phyloP scores from a whole-genome alignment of 306 rosid genomes.

The Dryas octopetala region DNA sequence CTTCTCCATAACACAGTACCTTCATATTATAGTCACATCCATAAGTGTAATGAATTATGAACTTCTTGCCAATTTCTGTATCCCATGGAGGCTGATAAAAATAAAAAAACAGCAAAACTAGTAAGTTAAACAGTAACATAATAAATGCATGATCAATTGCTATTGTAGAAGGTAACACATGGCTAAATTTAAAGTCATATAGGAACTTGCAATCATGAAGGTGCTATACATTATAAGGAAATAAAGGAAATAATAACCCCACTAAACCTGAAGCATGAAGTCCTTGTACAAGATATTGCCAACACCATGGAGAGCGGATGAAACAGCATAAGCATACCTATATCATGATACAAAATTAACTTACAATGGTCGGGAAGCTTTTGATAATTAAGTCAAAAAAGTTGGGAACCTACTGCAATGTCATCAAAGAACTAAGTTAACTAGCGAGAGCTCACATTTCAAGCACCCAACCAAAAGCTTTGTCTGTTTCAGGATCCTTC shows the following conservation, averaged over 20 bases:
- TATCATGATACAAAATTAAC: conserved; percentile 24
- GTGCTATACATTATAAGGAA: background rate
- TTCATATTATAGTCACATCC: conserved; percentile 92
- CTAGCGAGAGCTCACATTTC: conserved; percentile 70
- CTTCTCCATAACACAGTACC: conserved; percentile 44
- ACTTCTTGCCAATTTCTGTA: conserved; percentile 58
- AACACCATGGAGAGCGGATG: conserved; percentile 87
- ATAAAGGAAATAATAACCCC: conserved; percentile 17
- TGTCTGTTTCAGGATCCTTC: conserved; percentile 96
- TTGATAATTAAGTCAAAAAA: background rate
- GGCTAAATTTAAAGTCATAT: background rate
- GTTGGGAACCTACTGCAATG: conserved; percentile 7
- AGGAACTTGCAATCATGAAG: conserved; percentile 8
- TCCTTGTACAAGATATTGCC: conserved; percentile 80
- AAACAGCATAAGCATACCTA: conserved; percentile 96
- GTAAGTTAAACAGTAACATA: conserved; percentile 14
- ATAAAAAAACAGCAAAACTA: conserved; percentile 27
- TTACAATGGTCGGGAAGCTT: background rate
- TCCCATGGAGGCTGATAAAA: conserved; percentile 94
- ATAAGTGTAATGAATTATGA: conserved; percentile 90
- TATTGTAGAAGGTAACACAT: background rate
- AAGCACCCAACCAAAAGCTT: conserved; percentile 99
- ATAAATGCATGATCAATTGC: background rate
- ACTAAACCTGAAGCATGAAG: conserved; percentile 95
- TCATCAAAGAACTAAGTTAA: conserved; percentile 8